Evolutionary conservation across 345 rosid species (phyloP), one percentile per base, ranked within the genome.

Genomic region (Geranium rotundifolium): DNA sequence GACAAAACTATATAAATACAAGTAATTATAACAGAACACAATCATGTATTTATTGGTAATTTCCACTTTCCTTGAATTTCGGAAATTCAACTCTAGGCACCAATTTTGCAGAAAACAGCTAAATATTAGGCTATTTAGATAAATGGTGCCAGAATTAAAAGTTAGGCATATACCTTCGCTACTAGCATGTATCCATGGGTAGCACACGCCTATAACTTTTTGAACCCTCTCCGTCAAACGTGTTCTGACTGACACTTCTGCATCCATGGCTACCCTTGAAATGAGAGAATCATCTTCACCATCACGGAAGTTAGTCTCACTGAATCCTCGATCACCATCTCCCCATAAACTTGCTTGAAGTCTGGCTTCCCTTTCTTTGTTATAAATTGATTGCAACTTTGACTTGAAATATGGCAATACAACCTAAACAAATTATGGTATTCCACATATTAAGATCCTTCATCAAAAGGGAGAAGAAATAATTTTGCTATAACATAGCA

Each of bases 291-390:
- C 66, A 17, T 76, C 90, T 18, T 50, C 84, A 57, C 80, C 77
- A 66, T 62, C 78, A 60, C 80, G 66, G 63, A 65, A 79, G 59
- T 81, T 83, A 60, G 74, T 63, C 68, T 79, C 85, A 54, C 75
- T 85, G 66, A 90, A 77, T 66, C 81, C 73, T 68, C 78, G 90
- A 56, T 79, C 95, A n/a, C 74, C 83, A 67, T 76, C 56, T 64
- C 99, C 99, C 99, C 99, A 95, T 66, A 95, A 76, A 70, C 96
- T 95, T 60, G 90, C 95, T 67, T 85, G 90, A 71, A 90, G 89
- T 73, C 90, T 85, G 58, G 93, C 92, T 80, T 95, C 97, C 82
- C 97, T 90, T 80, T 95, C 95, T 80, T 76, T 88, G 76, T 85
- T 86, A 79, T 93, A 93, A 56, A 84, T 61, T 1, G 95, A 85